Base-by-base conservation (phyloP, 768 basidiomycete genomes). In the Mycena sanguinolenta region DNA sequence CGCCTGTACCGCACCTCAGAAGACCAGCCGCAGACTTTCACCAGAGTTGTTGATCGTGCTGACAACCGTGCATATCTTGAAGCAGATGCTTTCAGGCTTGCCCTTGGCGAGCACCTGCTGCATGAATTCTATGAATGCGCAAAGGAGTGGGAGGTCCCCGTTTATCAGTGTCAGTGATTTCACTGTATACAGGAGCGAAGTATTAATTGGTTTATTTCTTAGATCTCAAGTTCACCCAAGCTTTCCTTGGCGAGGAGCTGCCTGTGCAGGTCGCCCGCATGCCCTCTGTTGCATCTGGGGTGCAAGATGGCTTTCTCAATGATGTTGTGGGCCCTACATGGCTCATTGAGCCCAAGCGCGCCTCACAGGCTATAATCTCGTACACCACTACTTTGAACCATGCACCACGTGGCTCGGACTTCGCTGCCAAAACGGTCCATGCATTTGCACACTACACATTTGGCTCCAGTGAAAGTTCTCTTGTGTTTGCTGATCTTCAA, bases 401-500 rank as follows among this genome's bases (percentile, higher is more conserved):
- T n/a, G 38, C 28, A 52, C 28, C 52, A 5, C 52, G 39, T 32
- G 66, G 50, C 39, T n/a, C 32, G 36, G 59, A 59, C 46, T 49
- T 44, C 9, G 30, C 49, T 50, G 38, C 42, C 25, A 55, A 59
- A 32, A 67, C 52, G 7, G 42, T 61, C 50, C 44, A 59, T 59
- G 25, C 58, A 58, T 58, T 66, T 59, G 65, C 65, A 8, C 65
- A 66, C 55, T 66, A 46, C 42, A 39, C 32, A n/a, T 65, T 55
- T 55, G 53, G 53, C 23, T 52, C 28, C 19, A 36, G 27, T 19
- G 39, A 58, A n/a, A 28, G 64, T 38, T 27, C n/a, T 27, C 57
- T 65, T 28, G 42, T 65, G 25, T 65, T 65, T 57, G 64, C 64
- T 65, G 64, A 65, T 52, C 64, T 65, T 39, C 64, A 65, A 58